A percentile compares a stretch with the other conserved stretches of the same genome.
Evolutionary conservation across 2,329 filamentous ascomycete species (phyloP).

Genomic region (Cladophialophora exuberans): DNA sequence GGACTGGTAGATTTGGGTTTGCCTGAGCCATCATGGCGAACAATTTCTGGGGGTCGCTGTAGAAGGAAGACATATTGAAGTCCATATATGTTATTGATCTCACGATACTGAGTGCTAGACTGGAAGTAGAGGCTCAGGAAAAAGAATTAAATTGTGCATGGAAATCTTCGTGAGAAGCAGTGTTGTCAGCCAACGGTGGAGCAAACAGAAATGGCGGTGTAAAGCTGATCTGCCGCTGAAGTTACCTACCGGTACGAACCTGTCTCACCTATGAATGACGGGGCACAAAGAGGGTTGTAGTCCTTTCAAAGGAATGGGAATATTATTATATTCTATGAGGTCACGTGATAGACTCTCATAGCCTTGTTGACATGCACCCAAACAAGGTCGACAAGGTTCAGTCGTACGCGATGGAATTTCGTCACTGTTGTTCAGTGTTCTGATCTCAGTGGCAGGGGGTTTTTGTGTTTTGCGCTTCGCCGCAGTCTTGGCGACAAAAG

Average conservation of each 20-base stretch:
- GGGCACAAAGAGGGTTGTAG: no score
- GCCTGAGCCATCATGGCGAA: constrained; percentile 7
- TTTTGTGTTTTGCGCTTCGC: no score
- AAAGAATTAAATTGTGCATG: constrained; percentile 1
- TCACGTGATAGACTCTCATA: background rate
- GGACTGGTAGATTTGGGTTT: constrained; percentile 11
- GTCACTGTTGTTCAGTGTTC: background rate
- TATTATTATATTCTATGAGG: background rate
- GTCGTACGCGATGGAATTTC: background rate
- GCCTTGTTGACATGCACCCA: constrained; percentile 1
- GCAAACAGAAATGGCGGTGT: background rate
- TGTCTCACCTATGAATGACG: no score
- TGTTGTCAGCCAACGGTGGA: background rate
- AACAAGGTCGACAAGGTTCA: background rate
- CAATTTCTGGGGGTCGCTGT: constrained; percentile 9
- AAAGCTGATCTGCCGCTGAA: background rate
- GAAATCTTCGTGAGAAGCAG: constrained; percentile 3
- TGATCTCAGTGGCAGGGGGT: background rate
- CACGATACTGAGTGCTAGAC: background rate
- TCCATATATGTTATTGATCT: background rate
- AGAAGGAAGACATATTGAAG: constrained; percentile 13
- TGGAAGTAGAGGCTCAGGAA: background rate
- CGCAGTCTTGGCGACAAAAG: background rate
- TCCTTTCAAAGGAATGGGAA: background rate
- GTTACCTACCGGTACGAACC: background rate